Conservation (phyloP, 257 asterid species). For the Paraleonurus japonicus region DNA sequence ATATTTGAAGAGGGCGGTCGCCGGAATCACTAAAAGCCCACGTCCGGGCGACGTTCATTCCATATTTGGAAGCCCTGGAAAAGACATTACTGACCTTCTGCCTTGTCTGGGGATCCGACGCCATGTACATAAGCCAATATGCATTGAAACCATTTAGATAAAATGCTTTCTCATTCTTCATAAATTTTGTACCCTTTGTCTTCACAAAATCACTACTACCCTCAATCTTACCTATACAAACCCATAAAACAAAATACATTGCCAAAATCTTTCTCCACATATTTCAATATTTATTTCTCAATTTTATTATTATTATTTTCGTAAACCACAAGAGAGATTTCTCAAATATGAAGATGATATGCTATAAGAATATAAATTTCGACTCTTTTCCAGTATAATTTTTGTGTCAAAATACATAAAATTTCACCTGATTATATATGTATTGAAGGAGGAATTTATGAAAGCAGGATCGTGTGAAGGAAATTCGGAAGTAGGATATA, state of each 20-base stretch:
- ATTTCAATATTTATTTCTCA: background rate
- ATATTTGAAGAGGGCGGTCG: constrained; percentile 30
- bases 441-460: background rate
- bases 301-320: too few species aligned
- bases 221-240: constrained; percentile 11
- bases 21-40: constrained; percentile 50
- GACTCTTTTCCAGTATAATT: too few species aligned
- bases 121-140: constrained; percentile 42
- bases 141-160: constrained; percentile 45
- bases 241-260: background rate
- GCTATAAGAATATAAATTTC: too few species aligned
- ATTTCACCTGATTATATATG: too few species aligned
- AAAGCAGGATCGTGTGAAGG: background rate
- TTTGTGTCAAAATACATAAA: too few species aligned
- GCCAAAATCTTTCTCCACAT: constrained; percentile 3
- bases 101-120: constrained; percentile 25
- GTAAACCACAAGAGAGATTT: too few species aligned
- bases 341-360: too few species aligned
- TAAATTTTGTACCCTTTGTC: constrained; percentile 29
- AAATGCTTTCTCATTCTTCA: constrained; percentile 28
- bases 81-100: constrained; percentile 27
- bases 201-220: constrained; percentile 7
- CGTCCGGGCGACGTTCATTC: constrained; percentile 38
- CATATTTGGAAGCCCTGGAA: constrained; percentile 27
- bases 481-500: background rate